These are phyloP conservation scores for Alternaria gansuensis DNA, from an alignment of 2,329 filamentous ascomycete species.

Conservation along the genomic window DNA sequence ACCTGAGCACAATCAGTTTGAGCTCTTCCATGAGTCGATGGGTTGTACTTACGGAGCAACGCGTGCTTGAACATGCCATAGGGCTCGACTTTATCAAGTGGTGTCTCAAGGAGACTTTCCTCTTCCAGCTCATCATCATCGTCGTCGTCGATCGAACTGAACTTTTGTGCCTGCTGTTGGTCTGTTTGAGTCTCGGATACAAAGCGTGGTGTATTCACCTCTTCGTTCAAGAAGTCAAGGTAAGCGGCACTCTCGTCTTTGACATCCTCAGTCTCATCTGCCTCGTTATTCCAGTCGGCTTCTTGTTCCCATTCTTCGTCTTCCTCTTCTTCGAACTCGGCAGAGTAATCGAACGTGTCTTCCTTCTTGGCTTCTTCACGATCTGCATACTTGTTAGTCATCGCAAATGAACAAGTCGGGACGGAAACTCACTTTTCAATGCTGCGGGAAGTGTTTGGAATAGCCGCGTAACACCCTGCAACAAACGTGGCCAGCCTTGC, in stretches of 20 bases:
- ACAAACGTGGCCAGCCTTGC: conserved; percentile 90
- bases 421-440: conserved; percentile 73
- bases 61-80: conserved; percentile 88
- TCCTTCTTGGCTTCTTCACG: conserved; percentile 90
- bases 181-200: conserved; percentile 38
- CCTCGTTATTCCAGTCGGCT: conserved; percentile 72
- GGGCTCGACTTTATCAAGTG: conserved; percentile 92
- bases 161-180: conserved; percentile 75
- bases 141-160: conserved; percentile 72
- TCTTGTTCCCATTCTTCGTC: conserved; percentile 84
- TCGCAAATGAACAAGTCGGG: conserved; percentile 18
- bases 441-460: conserved; percentile 92
- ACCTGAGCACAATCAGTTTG: conserved; percentile 62
- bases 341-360: conserved; percentile 79
- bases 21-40: neutral
- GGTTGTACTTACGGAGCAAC: conserved; percentile 74
- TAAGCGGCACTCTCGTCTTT: conserved; percentile 95
- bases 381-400: conserved; percentile 60
- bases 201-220: conserved; percentile 62
- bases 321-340: conserved; percentile 78
- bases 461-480: conserved; percentile 86
- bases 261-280: conserved; percentile 71
- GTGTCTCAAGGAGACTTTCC: conserved; percentile 89
- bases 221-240: conserved; percentile 93
- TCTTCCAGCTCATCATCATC: conserved; percentile 93